phyloP scores from a whole-genome alignment of 495 filamentous ascomycete species.

The Poronia punctata region DNA sequence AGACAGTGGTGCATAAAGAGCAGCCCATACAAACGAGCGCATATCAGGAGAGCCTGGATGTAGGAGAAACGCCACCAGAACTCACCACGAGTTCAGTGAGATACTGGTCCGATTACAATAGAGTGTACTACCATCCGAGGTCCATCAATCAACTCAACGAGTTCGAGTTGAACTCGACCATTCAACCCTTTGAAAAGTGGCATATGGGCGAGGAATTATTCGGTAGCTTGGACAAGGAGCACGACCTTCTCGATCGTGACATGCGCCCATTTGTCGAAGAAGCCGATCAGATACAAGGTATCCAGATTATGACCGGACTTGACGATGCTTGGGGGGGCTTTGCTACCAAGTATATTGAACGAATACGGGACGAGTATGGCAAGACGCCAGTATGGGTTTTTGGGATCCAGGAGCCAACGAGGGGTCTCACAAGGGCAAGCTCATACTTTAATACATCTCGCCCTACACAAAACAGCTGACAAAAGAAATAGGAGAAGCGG shows the following conservation, averaged over 20 bases:
- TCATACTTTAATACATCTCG: background rate
- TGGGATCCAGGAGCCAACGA: conserved; percentile 61
- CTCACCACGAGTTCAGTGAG: conserved; percentile 66
- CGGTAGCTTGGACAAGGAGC: conserved; percentile 67
- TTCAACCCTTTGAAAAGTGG: conserved; percentile 82
- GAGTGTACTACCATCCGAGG: conserved; percentile 84
- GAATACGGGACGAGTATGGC: conserved; percentile 81
- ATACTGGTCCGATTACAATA: conserved; percentile 94
- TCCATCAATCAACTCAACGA: conserved; percentile 86
- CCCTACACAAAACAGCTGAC: conserved; percentile 5
- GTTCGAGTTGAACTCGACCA: conserved; percentile 67
- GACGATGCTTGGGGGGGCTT: conserved; percentile 97
- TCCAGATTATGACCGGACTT: conserved; percentile 70
- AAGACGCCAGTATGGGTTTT: conserved; percentile 82
- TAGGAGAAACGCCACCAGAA: conserved; percentile 52
- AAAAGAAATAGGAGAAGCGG: conserved; percentile 45
- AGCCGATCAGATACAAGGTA: conserved; percentile 82
- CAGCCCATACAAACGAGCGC: conserved; percentile 57
- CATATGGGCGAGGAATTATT: conserved; percentile 78
- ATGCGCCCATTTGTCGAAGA: conserved; percentile 82
- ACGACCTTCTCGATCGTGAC: conserved; percentile 84
- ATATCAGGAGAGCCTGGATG: conserved; percentile 73
- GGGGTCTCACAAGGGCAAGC: conserved; percentile 50
- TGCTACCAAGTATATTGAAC: conserved; percentile 67
- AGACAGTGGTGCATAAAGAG: conserved; percentile 59